Conservation (phyloP, 1,139 yeast species). For the Geotrichum citri-aurantii region DNA sequence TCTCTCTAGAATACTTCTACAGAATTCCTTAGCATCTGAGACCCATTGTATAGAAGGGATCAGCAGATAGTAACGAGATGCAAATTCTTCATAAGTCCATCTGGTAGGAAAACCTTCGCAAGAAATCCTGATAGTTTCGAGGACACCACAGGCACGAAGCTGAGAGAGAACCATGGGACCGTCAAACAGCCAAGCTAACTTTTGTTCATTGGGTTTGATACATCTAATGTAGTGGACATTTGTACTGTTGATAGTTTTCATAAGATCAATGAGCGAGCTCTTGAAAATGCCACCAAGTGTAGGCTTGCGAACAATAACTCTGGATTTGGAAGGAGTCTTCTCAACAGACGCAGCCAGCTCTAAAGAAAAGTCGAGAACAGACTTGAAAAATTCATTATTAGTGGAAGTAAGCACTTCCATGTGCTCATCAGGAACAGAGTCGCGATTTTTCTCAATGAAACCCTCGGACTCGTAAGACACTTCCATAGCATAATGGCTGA, state of each 20-base stretch:
- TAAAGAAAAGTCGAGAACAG: constrained; percentile 61
- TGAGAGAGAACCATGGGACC: constrained; percentile 94
- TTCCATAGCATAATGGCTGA: constrained; percentile 90
- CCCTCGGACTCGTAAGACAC: constrained; percentile 92
- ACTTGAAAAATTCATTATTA: constrained; percentile 56
- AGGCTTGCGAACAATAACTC: constrained; percentile 65
- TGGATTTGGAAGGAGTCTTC: constrained; percentile 25
- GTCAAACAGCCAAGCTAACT: constrained; percentile 93
- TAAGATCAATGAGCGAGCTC: constrained; percentile 82
- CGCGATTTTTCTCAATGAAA: constrained; percentile 93
- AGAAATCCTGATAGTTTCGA: constrained; percentile 92
- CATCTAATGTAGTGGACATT: constrained; percentile 96
- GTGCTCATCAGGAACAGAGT: constrained; percentile 94
- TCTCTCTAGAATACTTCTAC: constrained; percentile 58
- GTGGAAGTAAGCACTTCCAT: constrained; percentile 74
- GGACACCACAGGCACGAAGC: constrained; percentile 97
- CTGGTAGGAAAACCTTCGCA: constrained; percentile 98
- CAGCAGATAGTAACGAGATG: constrained; percentile 78
- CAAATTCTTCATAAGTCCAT: constrained; percentile 93
- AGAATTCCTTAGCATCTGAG: constrained; percentile 53
- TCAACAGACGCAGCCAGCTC: constrained; percentile 52
- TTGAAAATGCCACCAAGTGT: constrained; percentile 94
- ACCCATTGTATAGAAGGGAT: constrained; percentile 69
- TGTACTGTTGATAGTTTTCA: constrained; percentile 88
- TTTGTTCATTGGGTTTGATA: constrained; percentile 92